Conservation (phyloP, 306 rosid species). For the Trichosanthes truncata region DNA sequence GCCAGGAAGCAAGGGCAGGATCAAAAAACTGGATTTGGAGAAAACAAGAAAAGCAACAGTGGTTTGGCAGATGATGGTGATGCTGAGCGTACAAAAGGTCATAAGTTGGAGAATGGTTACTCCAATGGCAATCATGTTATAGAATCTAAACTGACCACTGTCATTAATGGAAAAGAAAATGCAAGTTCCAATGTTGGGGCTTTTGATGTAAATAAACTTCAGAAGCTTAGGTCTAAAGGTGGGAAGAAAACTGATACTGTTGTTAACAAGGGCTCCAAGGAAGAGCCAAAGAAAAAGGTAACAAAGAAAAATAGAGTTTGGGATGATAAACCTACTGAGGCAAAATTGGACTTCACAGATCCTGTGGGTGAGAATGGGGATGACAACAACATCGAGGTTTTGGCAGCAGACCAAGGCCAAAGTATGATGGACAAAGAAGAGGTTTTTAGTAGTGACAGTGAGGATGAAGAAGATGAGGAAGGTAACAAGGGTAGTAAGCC, state of each 20-base stretch:
- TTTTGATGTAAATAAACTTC: constrained; percentile 97
- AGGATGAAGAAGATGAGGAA: constrained; percentile 69
- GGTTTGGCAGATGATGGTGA: constrained; percentile 37
- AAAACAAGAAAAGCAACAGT: constrained; percentile 42
- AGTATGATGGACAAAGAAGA: constrained; percentile 99
- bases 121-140: constrained; percentile 45
- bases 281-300: constrained; percentile 53
- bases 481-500: constrained; percentile 49
- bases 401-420: constrained; percentile 83
- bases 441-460: constrained; percentile 80
- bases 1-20: constrained; percentile 55
- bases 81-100: constrained; percentile 31
- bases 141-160: constrained; percentile 37
- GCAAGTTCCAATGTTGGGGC: constrained; percentile 71
- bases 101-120: constrained; percentile 53
- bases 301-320: constrained; percentile 91
- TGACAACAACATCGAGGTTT: constrained; percentile 37
- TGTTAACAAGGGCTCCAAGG: constrained; percentile 58
- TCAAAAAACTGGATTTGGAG: constrained; percentile 50
- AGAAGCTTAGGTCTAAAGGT: constrained; percentile 63
- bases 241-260: constrained; percentile 57
- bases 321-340: constrained; percentile 48
- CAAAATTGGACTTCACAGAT: constrained; percentile 83
- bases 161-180: constrained; percentile 53
- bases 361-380: constrained; percentile 56